A percentile compares a stretch with the other conserved stretches of the same genome.
phyloP scores from a whole-genome alignment of 2,329 filamentous ascomycete genomes.

The Phialophora expanda region DNA sequence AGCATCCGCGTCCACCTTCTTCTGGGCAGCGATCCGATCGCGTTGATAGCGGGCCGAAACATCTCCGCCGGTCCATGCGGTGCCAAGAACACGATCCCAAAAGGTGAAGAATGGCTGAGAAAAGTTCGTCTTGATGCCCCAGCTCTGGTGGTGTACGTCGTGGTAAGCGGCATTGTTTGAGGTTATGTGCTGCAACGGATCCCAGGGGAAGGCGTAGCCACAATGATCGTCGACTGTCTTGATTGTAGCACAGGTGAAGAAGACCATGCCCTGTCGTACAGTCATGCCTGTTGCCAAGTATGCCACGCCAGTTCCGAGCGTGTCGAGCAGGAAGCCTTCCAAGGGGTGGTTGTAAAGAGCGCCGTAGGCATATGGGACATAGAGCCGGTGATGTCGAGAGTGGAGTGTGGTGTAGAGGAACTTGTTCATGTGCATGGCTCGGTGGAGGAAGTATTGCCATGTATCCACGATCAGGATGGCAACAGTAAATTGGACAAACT shows the following conservation, averaged over 20 bases:
- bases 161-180: conserved; percentile 97
- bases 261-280: conserved; percentile 83
- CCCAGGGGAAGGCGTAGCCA: conserved; percentile 93
- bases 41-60: conserved; percentile 65
- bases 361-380: conserved; percentile 96
- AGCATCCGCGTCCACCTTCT: conserved; percentile 59
- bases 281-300: conserved; percentile 84
- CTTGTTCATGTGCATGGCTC: conserved; percentile 95
- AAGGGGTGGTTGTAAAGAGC: conserved; percentile 96
- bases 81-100: conserved; percentile 84
- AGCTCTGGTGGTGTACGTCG: conserved; percentile 97
- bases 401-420: conserved; percentile 87
- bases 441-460: conserved; percentile 98
- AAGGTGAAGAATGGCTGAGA: conserved; percentile 75
- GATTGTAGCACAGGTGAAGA: conserved; percentile 86
- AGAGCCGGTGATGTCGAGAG: conserved; percentile 92
- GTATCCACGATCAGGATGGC: conserved; percentile 83
- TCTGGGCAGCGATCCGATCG: conserved; percentile 61
- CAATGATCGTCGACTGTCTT: conserved; percentile 99
- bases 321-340: conserved; percentile 93
- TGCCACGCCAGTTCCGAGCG: conserved; percentile 79
- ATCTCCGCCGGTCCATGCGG: conserved; percentile 77
- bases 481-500: conserved; percentile 74
- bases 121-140: conserved; percentile 82
- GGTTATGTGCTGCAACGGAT: conserved; percentile 88